Base-by-base conservation (phyloP, 2,329 filamentous ascomycete species). In the Alternaria arborescens region DNA sequence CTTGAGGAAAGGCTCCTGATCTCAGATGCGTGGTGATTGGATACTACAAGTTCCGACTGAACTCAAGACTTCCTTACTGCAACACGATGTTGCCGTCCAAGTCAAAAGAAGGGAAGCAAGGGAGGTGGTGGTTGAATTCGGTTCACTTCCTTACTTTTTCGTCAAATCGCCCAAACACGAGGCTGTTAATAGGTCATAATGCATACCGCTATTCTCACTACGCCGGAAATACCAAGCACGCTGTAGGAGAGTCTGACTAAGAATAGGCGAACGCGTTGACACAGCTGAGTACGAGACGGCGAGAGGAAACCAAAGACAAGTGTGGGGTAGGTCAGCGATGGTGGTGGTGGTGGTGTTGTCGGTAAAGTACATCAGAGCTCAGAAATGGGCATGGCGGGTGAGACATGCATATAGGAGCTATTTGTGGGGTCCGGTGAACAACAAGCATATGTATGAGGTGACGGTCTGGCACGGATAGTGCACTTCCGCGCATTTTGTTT, bases 121-220 rank as follows among this genome's bases (percentile, higher is more conserved):
- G 32, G 24, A 34, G 30, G 32, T 22, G 14, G 22, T 50, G 30
- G 24, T 18, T 14, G 20, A 30, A 14, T 14, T 36, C 36, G 48
- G 24, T 48, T 30, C 30, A 34, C 48, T 53, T 52, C 8, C 16
- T 57, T 52, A 40, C 38, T 51, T 28, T 41, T 36, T 55, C 11
- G 51, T 58, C 30, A 36, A 52, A 46, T 52, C 36, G 52, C 28
- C 52, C 58, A 52, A 40, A 34, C 22, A 52, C 44, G 34, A 41
- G 36, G 48, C 61, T 60, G 50, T 56, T 60, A 61, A 66, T 68
- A 68, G 64, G 57, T 61, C 58, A 52, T 42, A 8, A 48, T 63
- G 61, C 64, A 66, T 68, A 65, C 59, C 61, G 66, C 66, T 65
- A 55, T 61, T 65, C 60, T 61, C 58, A 57, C 51, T 36, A 41